Percentiles rank a stretch among this genome's conserved stretches.
phyloP scores from a whole-genome alignment of 2,329 filamentous ascomycete genomes.

The Pestalotiopsis sp. region DNA sequence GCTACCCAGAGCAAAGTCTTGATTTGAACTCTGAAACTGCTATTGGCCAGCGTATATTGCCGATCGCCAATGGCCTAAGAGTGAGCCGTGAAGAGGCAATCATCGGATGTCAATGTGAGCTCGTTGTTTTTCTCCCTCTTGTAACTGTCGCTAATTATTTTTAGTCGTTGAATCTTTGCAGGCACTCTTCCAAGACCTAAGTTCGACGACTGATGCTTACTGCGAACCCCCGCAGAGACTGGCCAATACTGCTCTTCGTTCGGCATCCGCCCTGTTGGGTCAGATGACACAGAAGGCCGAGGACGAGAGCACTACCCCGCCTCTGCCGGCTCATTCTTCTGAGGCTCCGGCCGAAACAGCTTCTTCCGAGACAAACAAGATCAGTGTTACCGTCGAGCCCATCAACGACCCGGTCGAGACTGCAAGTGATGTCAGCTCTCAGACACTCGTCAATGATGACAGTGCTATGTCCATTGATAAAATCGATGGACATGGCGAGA shows the following conservation, averaged over 20 bases:
- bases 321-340: constrained; percentile 52
- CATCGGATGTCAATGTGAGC: constrained; percentile 74
- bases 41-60: constrained; percentile 67
- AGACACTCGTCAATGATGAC: constrained; percentile 45
- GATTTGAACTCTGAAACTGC: constrained; percentile 66
- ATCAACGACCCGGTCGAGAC: constrained; percentile 39
- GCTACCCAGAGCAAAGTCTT: constrained; percentile 73
- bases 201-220: constrained; percentile 60
- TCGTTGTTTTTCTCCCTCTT: neutral
- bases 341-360: constrained; percentile 36
- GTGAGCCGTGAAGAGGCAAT: constrained; percentile 56
- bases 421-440: constrained; percentile 51
- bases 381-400: constrained; percentile 34
- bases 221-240: constrained; percentile 76
- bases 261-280: constrained; percentile 35
- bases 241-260: constrained; percentile 76
- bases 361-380: constrained; percentile 36
- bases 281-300: neutral
- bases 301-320: constrained; percentile 40
- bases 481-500: constrained; percentile 31
- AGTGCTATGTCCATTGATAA: constrained; percentile 23
- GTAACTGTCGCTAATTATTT: constrained; percentile 15
- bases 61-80: constrained; percentile 48
- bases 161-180: constrained; percentile 76
- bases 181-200: constrained; percentile 71